Percentiles rank a stretch among this genome's conserved stretches.
Evolutionary conservation across 108 stramenopile genomes (phyloP).

Genomic region (Epipyxis sp.): DNA sequence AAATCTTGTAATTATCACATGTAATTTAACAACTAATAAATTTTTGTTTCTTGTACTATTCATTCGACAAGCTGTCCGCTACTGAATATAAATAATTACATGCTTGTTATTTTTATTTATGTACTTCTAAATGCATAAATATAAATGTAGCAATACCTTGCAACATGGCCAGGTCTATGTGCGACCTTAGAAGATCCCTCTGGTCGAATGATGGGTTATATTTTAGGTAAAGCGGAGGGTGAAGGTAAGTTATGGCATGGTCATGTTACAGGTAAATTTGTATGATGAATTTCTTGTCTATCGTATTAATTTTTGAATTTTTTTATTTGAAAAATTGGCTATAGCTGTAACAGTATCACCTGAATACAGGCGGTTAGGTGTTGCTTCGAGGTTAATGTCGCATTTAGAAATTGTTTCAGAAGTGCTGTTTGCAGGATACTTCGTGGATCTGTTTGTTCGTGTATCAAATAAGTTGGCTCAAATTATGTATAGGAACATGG

Average conservation of each 20-base stretch:
- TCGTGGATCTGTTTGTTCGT: slow-evolving; percentile 97
- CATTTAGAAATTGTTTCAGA: slow-evolving; percentile 75
- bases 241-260: slow-evolving; percentile 91
- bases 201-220: slow-evolving; percentile 72
- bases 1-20: too few species aligned
- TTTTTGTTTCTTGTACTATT: too few species aligned
- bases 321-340: too few species aligned
- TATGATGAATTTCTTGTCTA: slow-evolving; percentile 88
- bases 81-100: too few species aligned
- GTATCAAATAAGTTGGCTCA: slow-evolving; percentile 88
- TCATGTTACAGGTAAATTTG: slow-evolving; percentile 96
- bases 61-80: too few species aligned
- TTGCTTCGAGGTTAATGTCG: slow-evolving; percentile 89
- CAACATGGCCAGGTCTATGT: slow-evolving; percentile 91
- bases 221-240: slow-evolving; percentile 84
- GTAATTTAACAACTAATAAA: too few species aligned
- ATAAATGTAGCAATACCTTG: slow-evolving; percentile 82
- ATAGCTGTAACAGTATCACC: slow-evolving; percentile 42
- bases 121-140: slow-evolving; percentile 64
- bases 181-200: slow-evolving; percentile 71
- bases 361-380: slow-evolving; percentile 56
- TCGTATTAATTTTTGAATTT: slow-evolving; percentile 46
- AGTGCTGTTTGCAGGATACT: slow-evolving; percentile 67
- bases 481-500: slow-evolving; percentile 89
- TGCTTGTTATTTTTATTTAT: not conserved